A percentile compares a stretch with the other conserved stretches of the same genome.
These are phyloP conservation scores for Backusella sp. DNA, from an alignment of 192 early-diverging fungal genomes.

Conservation along the genomic window DNA sequence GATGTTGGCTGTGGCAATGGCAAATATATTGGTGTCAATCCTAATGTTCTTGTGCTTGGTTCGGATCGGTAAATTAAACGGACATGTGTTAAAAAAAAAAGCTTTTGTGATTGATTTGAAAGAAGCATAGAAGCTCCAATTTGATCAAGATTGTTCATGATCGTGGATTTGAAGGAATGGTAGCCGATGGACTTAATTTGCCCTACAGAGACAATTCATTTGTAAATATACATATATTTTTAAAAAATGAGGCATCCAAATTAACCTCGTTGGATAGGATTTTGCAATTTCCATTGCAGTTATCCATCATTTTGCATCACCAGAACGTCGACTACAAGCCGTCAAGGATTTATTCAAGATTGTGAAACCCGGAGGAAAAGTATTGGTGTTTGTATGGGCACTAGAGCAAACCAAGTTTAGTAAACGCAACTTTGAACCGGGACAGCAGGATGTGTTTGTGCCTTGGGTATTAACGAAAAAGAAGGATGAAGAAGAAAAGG, in stretches of 20 bases:
- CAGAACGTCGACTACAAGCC: conserved; percentile 69
- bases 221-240: conserved; percentile 53
- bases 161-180: conserved; percentile 78
- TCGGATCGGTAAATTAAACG: conserved; percentile 65
- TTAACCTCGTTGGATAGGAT: conserved; percentile 51
- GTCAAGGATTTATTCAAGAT: conserved; percentile 80
- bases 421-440: conserved; percentile 76
- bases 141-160: conserved; percentile 73
- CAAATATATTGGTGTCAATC: conserved; percentile 92
- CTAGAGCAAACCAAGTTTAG: conserved; percentile 78
- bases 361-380: conserved; percentile 62
- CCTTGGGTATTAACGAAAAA: conserved; percentile 81
- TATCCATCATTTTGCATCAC: conserved; percentile 88
- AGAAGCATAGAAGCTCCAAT: conserved; percentile 60
- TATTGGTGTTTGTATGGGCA: conserved; percentile 96
- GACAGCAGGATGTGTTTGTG: conserved; percentile 89
- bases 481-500: conserved; percentile 25
- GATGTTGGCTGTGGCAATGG: conserved; percentile 99
- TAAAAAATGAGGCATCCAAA: too few relatives aligned
- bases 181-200: conserved; percentile 75
- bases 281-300: conserved; percentile 96
- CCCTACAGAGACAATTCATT: conserved; percentile 72
- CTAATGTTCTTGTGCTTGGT: conserved; percentile 76
- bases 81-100: background rate
- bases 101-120: background rate